These are phyloP conservation scores for Ambrosiella xylebori DNA, from an alignment of 2,329 filamentous ascomycete species.

Conservation along the genomic window DNA sequence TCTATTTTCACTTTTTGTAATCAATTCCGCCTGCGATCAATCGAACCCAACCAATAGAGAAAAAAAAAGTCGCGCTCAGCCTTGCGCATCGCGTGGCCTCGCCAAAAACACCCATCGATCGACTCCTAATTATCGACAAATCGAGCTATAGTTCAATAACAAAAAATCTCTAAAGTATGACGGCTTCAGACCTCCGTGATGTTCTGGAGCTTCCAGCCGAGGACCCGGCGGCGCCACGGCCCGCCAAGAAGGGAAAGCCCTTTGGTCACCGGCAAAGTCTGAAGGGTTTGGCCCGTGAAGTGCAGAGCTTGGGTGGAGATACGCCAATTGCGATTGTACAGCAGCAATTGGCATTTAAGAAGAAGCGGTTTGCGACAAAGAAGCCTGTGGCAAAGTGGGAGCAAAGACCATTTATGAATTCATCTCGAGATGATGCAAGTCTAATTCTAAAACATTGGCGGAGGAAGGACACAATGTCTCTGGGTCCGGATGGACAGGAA, in stretches of 20 bases:
- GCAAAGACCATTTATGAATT: constrained; percentile 55
- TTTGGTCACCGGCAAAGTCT: constrained; percentile 41
- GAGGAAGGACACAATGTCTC: constrained; percentile 27
- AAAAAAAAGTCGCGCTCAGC: constrained; percentile 9
- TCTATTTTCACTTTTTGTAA: neutral
- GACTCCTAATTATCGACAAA: neutral
- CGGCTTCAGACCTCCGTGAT: constrained; percentile 69
- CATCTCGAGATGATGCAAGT: constrained; percentile 49
- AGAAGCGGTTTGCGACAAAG: constrained; percentile 34
- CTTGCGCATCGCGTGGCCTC: constrained; percentile 2
- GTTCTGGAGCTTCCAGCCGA: constrained; percentile 66
- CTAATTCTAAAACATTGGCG: constrained; percentile 70
- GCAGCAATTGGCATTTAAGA: constrained; percentile 41
- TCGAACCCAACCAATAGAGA: neutral
- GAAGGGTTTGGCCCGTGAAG: constrained; percentile 47
- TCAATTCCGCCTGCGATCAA: neutral
- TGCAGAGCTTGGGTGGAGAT: constrained; percentile 47
- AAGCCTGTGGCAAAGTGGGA: constrained; percentile 48
- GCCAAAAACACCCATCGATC: neutral
- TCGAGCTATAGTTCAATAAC: neutral
- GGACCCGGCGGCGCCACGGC: constrained; percentile 30
- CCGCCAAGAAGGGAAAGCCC: constrained; percentile 59
- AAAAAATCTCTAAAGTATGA: constrained; percentile 30
- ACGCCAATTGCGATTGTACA: constrained; percentile 52
- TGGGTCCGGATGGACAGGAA: constrained; percentile 14